These are phyloP conservation scores for Silene conica DNA, from an alignment of 148 eudicot genomes.

Conservation along the genomic window DNA sequence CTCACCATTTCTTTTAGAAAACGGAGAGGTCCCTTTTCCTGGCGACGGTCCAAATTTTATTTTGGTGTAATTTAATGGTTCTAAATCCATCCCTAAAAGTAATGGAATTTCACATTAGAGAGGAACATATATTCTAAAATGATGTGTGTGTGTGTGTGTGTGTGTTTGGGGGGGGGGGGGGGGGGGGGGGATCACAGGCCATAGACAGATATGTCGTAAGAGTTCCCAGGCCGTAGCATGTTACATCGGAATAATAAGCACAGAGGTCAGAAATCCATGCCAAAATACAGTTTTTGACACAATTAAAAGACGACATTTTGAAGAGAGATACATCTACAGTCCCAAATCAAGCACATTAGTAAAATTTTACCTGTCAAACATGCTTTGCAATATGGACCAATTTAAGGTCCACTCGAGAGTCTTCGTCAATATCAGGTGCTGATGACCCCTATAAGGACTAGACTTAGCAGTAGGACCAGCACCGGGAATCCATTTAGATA, in stretches of 20 bases:
- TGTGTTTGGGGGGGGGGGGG: too few relatives aligned
- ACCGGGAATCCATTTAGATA: constrained; percentile 86
- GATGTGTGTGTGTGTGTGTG: too few relatives aligned
- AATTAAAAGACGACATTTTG: not conserved
- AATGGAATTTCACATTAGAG: too few relatives aligned
- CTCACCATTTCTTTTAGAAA: too few relatives aligned
- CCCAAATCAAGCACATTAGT: not conserved
- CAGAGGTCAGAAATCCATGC: not conserved
- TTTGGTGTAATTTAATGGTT: too few relatives aligned
- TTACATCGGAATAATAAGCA: not conserved
- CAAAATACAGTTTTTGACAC: constrained; percentile 5
- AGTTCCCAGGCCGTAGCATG: too few relatives aligned
- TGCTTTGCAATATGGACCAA: constrained; percentile 94
- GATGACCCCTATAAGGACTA: constrained; percentile 41
- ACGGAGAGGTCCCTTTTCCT: not conserved
- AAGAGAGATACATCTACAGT: not conserved
- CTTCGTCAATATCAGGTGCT: constrained; percentile 67
- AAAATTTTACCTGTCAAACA: constrained; percentile 79
- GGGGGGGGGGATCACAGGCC: too few relatives aligned
- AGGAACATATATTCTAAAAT: too few relatives aligned
- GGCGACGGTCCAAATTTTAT: too few relatives aligned
- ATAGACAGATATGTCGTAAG: too few relatives aligned
- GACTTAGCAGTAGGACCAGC: constrained; percentile 60
- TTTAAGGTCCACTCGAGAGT: constrained; percentile 97
- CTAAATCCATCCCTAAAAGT: too few relatives aligned